Percentiles rank a stretch among this genome's conserved stretches.
These are phyloP conservation scores for Triticum dicoccoides DNA, from an alignment of 176 grass and related monocot genomes.

Conservation along the genomic window DNA sequence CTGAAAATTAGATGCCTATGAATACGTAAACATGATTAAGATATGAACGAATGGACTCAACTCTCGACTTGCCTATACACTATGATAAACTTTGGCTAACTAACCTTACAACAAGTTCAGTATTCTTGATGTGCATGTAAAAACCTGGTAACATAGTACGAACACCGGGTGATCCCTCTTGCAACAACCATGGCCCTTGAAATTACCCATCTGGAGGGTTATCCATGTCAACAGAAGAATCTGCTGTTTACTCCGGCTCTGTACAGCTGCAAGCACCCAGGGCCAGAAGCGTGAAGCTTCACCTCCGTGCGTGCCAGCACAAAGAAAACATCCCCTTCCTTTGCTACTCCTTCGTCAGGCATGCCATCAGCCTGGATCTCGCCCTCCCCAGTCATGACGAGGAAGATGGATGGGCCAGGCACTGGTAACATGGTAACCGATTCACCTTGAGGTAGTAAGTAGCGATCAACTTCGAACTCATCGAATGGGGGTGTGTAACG, in stretches of 20 bases:
- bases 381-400: conserved; percentile 58
- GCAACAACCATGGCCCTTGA: background rate
- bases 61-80: conserved; percentile 38
- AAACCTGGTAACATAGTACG: background rate
- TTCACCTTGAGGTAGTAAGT: conserved; percentile 44
- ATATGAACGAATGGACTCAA: conserved; percentile 21
- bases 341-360: conserved; percentile 31
- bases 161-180: background rate
- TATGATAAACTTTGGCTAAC: conserved; percentile 25
- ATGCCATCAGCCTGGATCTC: conserved; percentile 30
- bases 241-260: conserved; percentile 80
- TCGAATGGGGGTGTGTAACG: conserved; percentile 83
- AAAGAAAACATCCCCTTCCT: conserved; percentile 67
- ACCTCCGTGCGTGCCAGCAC: conserved; percentile 53
- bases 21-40: conserved; percentile 26
- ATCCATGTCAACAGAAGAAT: conserved; percentile 54
- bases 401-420: conserved; percentile 81
- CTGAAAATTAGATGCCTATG: background rate
- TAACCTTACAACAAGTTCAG: conserved; percentile 8
- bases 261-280: conserved; percentile 49
- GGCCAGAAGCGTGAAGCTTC: conserved; percentile 32
- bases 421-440: conserved; percentile 50
- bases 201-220: background rate
- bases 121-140: conserved; percentile 12
- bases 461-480: conserved; percentile 80